Evolutionary conservation across 2,329 filamentous ascomycete species (phyloP).

Genomic region (Pseudopithomyces maydicus): DNA sequence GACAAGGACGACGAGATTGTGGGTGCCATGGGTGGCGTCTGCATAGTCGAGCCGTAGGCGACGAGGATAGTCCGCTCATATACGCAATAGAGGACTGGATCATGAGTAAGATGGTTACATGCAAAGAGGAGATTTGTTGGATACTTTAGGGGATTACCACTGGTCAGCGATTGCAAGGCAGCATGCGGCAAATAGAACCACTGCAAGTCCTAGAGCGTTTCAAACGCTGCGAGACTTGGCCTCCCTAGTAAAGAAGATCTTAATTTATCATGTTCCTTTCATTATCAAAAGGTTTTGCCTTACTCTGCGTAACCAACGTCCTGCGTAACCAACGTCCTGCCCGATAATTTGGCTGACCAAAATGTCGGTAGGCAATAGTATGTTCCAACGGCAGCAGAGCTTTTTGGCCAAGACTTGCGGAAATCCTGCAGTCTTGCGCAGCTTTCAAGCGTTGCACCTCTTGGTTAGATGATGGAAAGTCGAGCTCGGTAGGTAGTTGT

Average conservation of each 20-base stretch:
- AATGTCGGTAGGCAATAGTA: conserved; percentile 48
- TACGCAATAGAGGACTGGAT: conserved; percentile 74
- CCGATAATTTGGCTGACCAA: conserved; percentile 65
- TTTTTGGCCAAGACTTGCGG: conserved; percentile 35
- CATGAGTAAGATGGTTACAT: not conserved
- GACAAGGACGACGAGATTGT: conserved; percentile 84
- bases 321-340: conserved; percentile 62
- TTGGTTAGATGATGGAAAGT: conserved; percentile 74
- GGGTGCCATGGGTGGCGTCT: conserved; percentile 83
- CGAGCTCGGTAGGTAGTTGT: conserved; percentile 81
- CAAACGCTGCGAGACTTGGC: conserved; percentile 76
- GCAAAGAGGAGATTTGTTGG: conserved; percentile 43
- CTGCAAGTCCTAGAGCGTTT: conserved; percentile 82
- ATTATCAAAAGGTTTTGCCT: conserved; percentile 53
- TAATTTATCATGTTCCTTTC: conserved; percentile 33
- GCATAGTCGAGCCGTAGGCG: conserved; percentile 77
- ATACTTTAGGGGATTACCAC: conserved; percentile 84
- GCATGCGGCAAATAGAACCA: conserved; percentile 99
- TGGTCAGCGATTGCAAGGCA: conserved; percentile 85
- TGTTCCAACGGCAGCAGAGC: conserved; percentile 53
- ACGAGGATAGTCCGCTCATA: conserved; percentile 87
- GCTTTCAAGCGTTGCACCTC: conserved; percentile 70
- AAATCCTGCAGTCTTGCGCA: conserved; percentile 46
- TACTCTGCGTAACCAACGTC: no score
- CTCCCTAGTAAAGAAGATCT: conserved; percentile 37